These are phyloP conservation scores for Verticillium nonalfalfae DNA, from an alignment of 2,329 filamentous ascomycete species.

Conservation along the genomic window DNA sequence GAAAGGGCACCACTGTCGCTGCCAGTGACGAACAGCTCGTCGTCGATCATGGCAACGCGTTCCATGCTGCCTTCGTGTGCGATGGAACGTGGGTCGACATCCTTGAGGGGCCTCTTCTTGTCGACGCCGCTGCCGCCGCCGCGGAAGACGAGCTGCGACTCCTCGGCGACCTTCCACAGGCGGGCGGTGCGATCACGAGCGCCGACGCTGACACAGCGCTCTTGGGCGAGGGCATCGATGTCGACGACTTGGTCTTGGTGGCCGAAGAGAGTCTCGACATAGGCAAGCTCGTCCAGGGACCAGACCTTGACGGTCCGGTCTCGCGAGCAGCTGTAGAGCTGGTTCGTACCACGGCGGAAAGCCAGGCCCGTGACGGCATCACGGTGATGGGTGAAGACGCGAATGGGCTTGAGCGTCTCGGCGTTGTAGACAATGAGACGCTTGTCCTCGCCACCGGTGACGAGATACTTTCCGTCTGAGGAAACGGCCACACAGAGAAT, in stretches of 20 bases:
- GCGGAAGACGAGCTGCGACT: constrained; percentile 91
- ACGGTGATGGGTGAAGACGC: constrained; percentile 85
- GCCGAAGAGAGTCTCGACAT: constrained; percentile 92
- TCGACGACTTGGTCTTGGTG: constrained; percentile 89
- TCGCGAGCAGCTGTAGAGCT: constrained; percentile 84
- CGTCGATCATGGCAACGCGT: constrained; percentile 83
- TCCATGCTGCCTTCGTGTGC: constrained; percentile 82
- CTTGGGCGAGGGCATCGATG: constrained; percentile 74
- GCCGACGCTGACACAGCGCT: constrained; percentile 87
- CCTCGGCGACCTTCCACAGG: constrained; percentile 93
- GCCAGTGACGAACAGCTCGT: constrained; percentile 84
- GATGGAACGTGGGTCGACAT: constrained; percentile 43
- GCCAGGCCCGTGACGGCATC: constrained; percentile 79
- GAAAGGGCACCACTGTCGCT: constrained; percentile 84
- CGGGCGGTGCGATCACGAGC: constrained; percentile 86
- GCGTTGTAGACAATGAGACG: constrained; percentile 87
- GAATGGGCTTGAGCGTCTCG: constrained; percentile 67
- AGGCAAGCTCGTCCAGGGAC: constrained; percentile 86
- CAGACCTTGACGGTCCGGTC: constrained; percentile 95
- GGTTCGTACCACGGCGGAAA: constrained; percentile 83
- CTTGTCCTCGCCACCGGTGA: constrained; percentile 80
- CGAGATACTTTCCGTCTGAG: constrained; percentile 83
- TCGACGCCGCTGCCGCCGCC: constrained; percentile 59
- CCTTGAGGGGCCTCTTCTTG: constrained; percentile 33
- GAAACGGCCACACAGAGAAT: constrained; percentile 85